phyloP scores from a whole-genome alignment of 305 asterid species.

The Vinca major region DNA sequence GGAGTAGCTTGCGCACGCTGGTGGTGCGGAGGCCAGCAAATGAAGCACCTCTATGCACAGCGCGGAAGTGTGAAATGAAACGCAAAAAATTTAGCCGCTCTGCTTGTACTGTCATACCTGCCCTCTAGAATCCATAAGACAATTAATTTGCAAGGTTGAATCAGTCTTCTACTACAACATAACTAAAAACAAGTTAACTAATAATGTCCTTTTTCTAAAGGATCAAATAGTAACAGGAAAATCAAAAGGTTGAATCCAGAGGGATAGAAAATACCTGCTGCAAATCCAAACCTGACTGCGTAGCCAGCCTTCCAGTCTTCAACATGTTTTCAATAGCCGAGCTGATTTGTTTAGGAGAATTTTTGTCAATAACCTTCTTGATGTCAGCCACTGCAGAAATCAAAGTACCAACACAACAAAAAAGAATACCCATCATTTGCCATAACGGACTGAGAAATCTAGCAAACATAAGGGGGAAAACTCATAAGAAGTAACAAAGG shows the following conservation, averaged over 20 bases:
- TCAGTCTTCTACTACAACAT: not conserved
- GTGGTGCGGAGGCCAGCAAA: constrained; percentile 98
- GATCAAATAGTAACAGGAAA: not conserved
- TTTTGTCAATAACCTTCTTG: constrained; percentile 48
- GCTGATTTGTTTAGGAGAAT: constrained; percentile 54
- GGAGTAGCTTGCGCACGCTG: constrained; percentile 89
- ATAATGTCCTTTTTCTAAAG: not conserved
- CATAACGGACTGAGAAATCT: not conserved
- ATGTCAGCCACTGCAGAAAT: constrained; percentile 57
- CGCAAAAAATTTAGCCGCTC: constrained; percentile 89
- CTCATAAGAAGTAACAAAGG: not conserved
- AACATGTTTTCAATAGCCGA: constrained; percentile 64
- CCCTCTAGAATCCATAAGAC: constrained; percentile 39
- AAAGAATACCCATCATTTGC: not conserved
- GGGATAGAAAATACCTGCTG: constrained; percentile 57
- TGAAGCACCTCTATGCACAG: constrained; percentile 91
- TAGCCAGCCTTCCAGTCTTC: constrained; percentile 70
- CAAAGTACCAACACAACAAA: constrained; percentile 13
- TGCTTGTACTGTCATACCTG: constrained; percentile 89
- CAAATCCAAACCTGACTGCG: constrained; percentile 75
- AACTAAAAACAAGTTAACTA: not conserved
- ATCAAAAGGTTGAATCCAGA: not conserved
- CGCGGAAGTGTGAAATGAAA: constrained; percentile 85
- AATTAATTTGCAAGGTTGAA: not conserved
- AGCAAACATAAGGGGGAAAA: not conserved